Conservation (phyloP, 2,329 filamentous ascomycete species). For the Xylaria sp. region DNA sequence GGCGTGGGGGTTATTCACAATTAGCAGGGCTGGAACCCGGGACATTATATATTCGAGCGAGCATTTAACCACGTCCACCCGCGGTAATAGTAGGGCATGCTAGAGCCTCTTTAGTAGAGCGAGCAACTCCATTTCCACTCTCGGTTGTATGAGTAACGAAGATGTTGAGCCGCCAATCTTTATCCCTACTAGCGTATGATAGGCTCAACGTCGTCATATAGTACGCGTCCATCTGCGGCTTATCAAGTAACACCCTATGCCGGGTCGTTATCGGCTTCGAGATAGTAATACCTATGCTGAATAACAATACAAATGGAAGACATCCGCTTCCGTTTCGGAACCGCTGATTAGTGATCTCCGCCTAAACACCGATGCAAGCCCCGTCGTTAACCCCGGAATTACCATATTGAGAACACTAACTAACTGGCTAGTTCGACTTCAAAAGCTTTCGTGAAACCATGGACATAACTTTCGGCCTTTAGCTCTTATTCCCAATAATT, state of each 20-base stretch:
- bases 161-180: neutral
- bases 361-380: neutral
- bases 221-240: neutral
- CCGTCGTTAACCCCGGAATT: neutral
- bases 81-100: neutral
- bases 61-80: neutral
- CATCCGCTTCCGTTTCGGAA: neutral
- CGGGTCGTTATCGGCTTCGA: neutral
- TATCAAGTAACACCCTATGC: neutral
- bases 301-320: neutral
- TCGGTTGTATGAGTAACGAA: neutral
- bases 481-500: neutral
- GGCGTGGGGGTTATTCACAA: neutral
- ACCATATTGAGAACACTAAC: neutral
- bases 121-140: neutral
- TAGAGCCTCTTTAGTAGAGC: neutral
- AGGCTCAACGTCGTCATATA: neutral
- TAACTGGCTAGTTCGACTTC: no score
- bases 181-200: neutral
- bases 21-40: neutral
- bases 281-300: neutral
- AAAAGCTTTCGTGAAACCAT: no score
- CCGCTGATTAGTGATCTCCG: neutral
- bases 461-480: slow-evolving; percentile 1
- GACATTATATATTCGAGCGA: neutral